Base-by-base conservation (phyloP, 805 yeast genomes). In the Naumovozyma baii region DNA sequence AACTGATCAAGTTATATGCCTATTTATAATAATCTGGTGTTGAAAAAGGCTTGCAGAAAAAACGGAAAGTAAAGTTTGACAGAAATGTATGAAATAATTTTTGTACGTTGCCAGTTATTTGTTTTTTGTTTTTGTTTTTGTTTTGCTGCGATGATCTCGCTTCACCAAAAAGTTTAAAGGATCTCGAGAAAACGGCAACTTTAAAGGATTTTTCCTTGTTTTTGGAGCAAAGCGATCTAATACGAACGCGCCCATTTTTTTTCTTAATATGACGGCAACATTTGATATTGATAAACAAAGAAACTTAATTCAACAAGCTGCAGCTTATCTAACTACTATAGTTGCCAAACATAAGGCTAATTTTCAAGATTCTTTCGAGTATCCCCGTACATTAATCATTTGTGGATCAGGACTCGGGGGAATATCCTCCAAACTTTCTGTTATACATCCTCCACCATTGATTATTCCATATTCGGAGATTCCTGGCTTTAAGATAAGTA, bases 351-450 rank as follows among this genome's bases (percentile, higher is more conserved):
- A 22, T 10, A 22, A 22, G 10, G 26, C 26, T 10, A 22, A 22
- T 22, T 22, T 22, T 10, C 10, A 7, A 10, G 26, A 22, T 22
- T 22, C 14, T 3, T 42, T 43, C 26, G 30, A 32, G 14, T 37
- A 39, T 3, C 95, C 96, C 2, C 65, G 75, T 43, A 78, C 76
- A 0, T 73, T 87, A 41, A 81, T 90, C 47, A 83, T 90, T 39
- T 88, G 96, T 63, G 98, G 98, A 5, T 83, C 96, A 3, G 98
- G 98, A 0, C 68, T 90, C 14, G 94, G 95, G 10, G 94, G 94
- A 1, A 79, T 90, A 37, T 80, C 88, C 1, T 68, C 73, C 36
- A 50, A 63, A n/a, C 41, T 64, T 8, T 32, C 62, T 3, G 55
- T 59, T 16, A 22, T 33, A 8, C 55, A 64, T 3, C 57, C 66